These are phyloP conservation scores for Brassica cretica DNA, from an alignment of 345 rosid genomes.

Conservation along the genomic window DNA sequence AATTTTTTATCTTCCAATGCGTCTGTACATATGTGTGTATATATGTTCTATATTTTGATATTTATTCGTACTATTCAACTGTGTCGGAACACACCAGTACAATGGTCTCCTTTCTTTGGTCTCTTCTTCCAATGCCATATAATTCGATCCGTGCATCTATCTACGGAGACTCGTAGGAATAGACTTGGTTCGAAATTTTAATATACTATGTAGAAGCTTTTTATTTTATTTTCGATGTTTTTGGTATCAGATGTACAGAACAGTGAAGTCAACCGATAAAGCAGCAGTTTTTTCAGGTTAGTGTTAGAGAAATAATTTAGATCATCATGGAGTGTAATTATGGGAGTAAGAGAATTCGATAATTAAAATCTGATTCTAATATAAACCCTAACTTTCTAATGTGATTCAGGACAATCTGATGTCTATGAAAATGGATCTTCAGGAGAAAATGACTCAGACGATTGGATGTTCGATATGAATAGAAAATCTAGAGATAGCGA, in stretches of 20 bases:
- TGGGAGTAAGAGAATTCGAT: too few species aligned
- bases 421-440: conserved; percentile 86
- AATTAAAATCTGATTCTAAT: too few species aligned
- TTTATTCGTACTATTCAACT: conserved; percentile 34
- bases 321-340: too few species aligned
- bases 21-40: conserved; percentile 1
- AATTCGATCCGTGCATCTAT: conserved; percentile 22
- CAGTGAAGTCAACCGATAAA: conserved; percentile 47
- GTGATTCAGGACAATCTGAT: not conserved
- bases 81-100: conserved; percentile 39
- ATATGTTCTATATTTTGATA: conserved; percentile 32
- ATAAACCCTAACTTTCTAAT: not conserved
- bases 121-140: conserved; percentile 19
- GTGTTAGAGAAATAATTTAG: not conserved
- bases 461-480: conserved; percentile 66
- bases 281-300: conserved; percentile 43
- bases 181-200: not conserved
- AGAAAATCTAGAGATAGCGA: conserved; percentile 55
- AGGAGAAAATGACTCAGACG: conserved; percentile 91
- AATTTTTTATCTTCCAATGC: conserved; percentile 26
- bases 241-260: conserved; percentile 41
- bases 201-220: not conserved
- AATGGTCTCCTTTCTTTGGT: conserved; percentile 39
- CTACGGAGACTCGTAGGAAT: not conserved
- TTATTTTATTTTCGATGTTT: not conserved